These are phyloP conservation scores for Actinidia chinensis DNA, from an alignment of 179 eudicot genomes.

Conservation along the genomic window DNA sequence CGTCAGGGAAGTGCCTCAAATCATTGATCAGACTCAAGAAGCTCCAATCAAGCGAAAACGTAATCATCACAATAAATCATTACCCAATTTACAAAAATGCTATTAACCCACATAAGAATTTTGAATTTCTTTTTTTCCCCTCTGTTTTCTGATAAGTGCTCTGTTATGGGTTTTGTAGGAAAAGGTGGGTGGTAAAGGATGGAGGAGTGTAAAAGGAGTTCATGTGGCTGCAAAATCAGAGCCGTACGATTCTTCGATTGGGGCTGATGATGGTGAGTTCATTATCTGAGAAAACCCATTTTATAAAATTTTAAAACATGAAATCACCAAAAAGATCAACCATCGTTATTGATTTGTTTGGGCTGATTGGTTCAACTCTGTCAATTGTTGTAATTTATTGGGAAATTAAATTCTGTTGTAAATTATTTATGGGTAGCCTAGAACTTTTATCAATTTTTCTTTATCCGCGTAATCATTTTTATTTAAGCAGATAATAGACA, in stretches of 20 bases:
- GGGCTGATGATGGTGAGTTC: constrained; percentile 22
- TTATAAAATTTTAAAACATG: no score
- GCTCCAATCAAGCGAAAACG: constrained; percentile 42
- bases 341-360: no score
- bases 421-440: no score
- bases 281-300: constrained; percentile 29
- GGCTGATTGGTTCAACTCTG: no score
- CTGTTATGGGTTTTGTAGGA: constrained; percentile 39
- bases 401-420: no score
- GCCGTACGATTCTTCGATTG: constrained; percentile 37
- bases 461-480: neutral
- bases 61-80: constrained; percentile 25
- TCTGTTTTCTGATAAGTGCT: neutral
- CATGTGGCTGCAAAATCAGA: constrained; percentile 32
- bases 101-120: neutral
- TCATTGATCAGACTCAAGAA: constrained; percentile 54
- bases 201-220: constrained; percentile 55
- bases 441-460: no score
- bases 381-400: no score
- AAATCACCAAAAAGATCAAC: neutral
- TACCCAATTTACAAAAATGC: neutral
- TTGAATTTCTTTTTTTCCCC: neutral
- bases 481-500: neutral
- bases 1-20: constrained; percentile 72
- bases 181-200: constrained; percentile 56